Percentiles rank a stretch among this genome's conserved stretches.
Conservation (phyloP, 495 filamentous ascomycete genomes). For the Cryomyces antarcticus region DNA sequence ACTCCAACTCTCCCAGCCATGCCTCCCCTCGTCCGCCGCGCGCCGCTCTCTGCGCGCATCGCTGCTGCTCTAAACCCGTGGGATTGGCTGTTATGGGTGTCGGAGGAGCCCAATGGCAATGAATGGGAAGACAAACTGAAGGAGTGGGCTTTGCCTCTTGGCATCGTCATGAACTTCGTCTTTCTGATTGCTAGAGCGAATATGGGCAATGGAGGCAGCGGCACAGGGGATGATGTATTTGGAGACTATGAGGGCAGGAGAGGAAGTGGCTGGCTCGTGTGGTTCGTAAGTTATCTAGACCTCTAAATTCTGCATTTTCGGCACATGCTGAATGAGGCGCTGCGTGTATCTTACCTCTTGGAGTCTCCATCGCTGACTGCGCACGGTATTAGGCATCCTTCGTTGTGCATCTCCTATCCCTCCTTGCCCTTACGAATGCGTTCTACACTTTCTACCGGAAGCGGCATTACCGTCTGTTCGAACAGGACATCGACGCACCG, state of each 20-base stretch:
- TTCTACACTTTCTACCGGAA: slow-evolving; percentile 66
- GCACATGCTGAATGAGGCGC: too few species aligned
- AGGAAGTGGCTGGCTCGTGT: slow-evolving; percentile 41
- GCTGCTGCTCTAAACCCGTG: slow-evolving; percentile 61
- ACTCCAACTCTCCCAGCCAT: slow-evolving; percentile 14
- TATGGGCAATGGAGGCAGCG: slow-evolving; percentile 14
- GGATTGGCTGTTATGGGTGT: slow-evolving; percentile 75
- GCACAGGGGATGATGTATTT: slow-evolving; percentile 58
- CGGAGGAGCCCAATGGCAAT: slow-evolving; percentile 69
- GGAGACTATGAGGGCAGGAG: slow-evolving; percentile 32
- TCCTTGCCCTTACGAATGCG: slow-evolving; percentile 50
- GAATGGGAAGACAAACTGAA: slow-evolving; percentile 71
- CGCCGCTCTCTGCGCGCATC: slow-evolving; percentile 56
- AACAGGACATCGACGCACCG: slow-evolving; percentile 49
- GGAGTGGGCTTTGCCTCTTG: slow-evolving; percentile 50
- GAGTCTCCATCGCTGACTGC: slow-evolving; percentile 1
- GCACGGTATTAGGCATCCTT: slow-evolving; percentile 34
- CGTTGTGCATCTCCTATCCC: slow-evolving; percentile 42
- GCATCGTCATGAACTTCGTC: slow-evolving; percentile 49
- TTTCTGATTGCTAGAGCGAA: slow-evolving; percentile 76
- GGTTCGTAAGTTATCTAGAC: slow-evolving; percentile 43
- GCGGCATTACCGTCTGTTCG: slow-evolving; percentile 81
- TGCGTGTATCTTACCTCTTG: too few species aligned
- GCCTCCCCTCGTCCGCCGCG: slow-evolving; percentile 64
- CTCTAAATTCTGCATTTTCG: too few species aligned